phyloP scores from a whole-genome alignment of 495 filamentous ascomycete species.

The Penicillium egyptiacum region DNA sequence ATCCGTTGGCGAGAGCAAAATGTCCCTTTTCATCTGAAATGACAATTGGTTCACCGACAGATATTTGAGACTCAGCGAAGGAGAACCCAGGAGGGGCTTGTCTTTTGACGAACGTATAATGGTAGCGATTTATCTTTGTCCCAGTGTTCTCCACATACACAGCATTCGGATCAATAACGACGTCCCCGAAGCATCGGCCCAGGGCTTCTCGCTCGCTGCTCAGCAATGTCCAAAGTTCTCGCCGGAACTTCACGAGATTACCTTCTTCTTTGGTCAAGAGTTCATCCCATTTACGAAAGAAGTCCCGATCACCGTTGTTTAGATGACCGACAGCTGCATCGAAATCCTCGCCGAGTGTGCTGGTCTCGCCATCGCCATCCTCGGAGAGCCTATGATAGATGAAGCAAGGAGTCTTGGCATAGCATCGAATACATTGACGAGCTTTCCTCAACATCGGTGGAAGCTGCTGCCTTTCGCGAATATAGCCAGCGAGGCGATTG shows the following conservation, averaged over 20 bases:
- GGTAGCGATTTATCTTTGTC: slow-evolving; percentile 85
- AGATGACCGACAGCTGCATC: slow-evolving; percentile 73
- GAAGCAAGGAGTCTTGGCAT: slow-evolving; percentile 84
- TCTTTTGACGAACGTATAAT: slow-evolving; percentile 77
- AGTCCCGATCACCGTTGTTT: slow-evolving; percentile 67
- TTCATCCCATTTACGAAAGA: slow-evolving; percentile 92
- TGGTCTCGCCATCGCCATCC: slow-evolving; percentile 76
- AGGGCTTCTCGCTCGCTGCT: slow-evolving; percentile 85
- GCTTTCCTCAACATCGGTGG: slow-evolving; percentile 82
- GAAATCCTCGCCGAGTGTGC: slow-evolving; percentile 71
- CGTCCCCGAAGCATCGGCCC: slow-evolving; percentile 71
- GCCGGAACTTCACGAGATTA: slow-evolving; percentile 75
- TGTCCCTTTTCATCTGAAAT: slow-evolving; percentile 95
- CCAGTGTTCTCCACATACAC: slow-evolving; percentile 62
- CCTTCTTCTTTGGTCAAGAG: slow-evolving; percentile 92
- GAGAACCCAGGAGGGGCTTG: slow-evolving; percentile 60
- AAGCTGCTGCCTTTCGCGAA: slow-evolving; percentile 75
- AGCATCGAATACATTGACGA: slow-evolving; percentile 77
- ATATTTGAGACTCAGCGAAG: slow-evolving; percentile 89
- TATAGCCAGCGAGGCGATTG: slow-evolving; percentile 82
- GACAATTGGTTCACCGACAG: slow-evolving; percentile 85
- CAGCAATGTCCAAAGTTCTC: slow-evolving; percentile 93
- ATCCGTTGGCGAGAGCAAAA: slow-evolving; percentile 90
- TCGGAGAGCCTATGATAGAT: slow-evolving; percentile 93
- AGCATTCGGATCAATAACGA: slow-evolving; percentile 79